Conservation (phyloP, 2,329 filamentous ascomycete genomes). For the Sphaerulina vaccinii region DNA sequence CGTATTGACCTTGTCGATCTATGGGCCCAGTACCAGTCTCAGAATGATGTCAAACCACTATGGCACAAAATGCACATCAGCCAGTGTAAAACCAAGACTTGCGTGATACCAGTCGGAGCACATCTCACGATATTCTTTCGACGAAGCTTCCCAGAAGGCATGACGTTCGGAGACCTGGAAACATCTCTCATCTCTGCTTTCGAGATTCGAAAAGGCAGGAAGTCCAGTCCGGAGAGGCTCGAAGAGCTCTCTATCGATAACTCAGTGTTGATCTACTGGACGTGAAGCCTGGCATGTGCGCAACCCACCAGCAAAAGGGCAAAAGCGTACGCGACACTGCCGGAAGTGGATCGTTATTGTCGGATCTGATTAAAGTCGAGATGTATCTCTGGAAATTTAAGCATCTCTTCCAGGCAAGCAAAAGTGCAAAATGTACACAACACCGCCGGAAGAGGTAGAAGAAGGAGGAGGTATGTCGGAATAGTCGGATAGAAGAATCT, state of each 20-base stretch:
- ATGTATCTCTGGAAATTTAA: too few species aligned
- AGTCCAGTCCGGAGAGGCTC: slow-evolving; percentile 18
- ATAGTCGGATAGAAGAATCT: too few species aligned
- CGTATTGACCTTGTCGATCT: slow-evolving; percentile 22
- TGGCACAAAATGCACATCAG: slow-evolving; percentile 24
- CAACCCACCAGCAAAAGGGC: too few species aligned
- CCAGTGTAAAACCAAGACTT: slow-evolving; percentile 24
- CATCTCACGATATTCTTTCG: slow-evolving; percentile 21
- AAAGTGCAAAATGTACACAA: too few species aligned
- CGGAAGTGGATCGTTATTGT: too few species aligned
- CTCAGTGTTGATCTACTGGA: slow-evolving; percentile 27
- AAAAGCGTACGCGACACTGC: too few species aligned
- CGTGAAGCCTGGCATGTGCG: slow-evolving; percentile 16
- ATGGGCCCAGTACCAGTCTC: slow-evolving; percentile 15
- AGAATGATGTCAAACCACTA: slow-evolving; percentile 12
- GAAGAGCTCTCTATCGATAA: slow-evolving; percentile 23
- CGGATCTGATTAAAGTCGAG: too few species aligned
- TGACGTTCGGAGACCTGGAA: slow-evolving; percentile 25
- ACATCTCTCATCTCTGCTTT: slow-evolving; percentile 24
- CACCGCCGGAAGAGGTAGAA: too few species aligned
- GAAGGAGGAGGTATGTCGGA: too few species aligned
- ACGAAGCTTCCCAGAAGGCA: slow-evolving; percentile 25
- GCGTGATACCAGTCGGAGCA: slow-evolving; percentile 22
- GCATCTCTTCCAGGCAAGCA: too few species aligned
- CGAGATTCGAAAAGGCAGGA: slow-evolving; percentile 22